phyloP scores from a whole-genome alignment of 140 eudicot genomes.

The Flaveria floridana region DNA sequence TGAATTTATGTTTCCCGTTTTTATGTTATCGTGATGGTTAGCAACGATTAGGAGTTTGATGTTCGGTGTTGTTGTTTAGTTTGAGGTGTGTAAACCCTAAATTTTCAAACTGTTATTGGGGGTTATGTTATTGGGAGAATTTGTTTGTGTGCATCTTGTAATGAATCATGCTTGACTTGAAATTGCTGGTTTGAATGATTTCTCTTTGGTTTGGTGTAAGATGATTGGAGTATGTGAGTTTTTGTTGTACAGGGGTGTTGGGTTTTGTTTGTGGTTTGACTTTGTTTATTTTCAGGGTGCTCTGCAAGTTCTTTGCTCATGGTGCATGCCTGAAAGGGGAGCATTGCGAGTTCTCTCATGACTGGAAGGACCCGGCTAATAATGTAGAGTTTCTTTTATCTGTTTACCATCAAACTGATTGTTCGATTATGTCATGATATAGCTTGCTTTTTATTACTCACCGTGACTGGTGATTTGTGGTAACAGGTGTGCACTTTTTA shows the following conservation, averaged over 20 bases:
- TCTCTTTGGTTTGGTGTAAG: not conserved
- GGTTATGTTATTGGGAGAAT: not conserved
- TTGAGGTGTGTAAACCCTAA: conserved; percentile 30
- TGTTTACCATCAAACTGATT: not conserved
- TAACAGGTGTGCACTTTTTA: conserved; percentile 80
- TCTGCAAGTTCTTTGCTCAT: conserved; percentile 85
- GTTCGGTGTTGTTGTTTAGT: conserved; percentile 21
- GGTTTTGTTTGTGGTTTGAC: conserved; percentile 3
- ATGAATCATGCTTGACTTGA: conserved; percentile 3
- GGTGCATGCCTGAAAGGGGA: conserved; percentile 95
- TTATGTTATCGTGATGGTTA: conserved; percentile 15
- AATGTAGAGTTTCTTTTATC: conserved; percentile 44
- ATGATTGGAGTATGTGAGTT: not conserved
- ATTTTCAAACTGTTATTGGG: conserved; percentile 3
- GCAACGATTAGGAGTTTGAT: conserved; percentile 29
- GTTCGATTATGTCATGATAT: not conserved
- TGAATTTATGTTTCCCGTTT: not conserved
- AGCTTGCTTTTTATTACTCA: not conserved
- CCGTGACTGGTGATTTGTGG: conserved; percentile 19
- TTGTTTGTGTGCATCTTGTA: conserved; percentile 12
- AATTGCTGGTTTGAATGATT: conserved; percentile 14
- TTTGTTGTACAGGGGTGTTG: not conserved
- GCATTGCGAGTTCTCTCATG: conserved; percentile 88
- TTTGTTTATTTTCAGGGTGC: conserved; percentile 50
- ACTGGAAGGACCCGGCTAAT: conserved; percentile 82